Conservation (phyloP, 2,329 filamentous ascomycete species). For the Alternaria infectoria region DNA sequence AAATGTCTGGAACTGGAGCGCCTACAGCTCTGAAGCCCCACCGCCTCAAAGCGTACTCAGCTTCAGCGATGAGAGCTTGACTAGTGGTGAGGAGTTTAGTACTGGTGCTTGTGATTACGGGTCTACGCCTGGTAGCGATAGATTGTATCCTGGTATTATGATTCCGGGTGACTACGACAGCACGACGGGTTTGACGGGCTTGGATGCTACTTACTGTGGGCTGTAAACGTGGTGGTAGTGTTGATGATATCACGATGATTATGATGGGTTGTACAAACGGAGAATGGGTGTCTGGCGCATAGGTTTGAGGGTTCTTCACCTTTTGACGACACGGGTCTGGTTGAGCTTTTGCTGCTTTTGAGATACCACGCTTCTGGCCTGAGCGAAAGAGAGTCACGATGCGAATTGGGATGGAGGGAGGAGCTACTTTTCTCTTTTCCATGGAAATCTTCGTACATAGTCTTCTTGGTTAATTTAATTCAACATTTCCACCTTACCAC, state of each 20-base stretch:
- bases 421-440: neutral
- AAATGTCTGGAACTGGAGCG: slow-evolving; percentile 43
- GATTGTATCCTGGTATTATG: slow-evolving; percentile 44
- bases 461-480: neutral
- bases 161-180: slow-evolving; percentile 42
- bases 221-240: slow-evolving; percentile 16
- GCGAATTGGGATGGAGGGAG: neutral
- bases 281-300: neutral
- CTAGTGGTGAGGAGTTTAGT: slow-evolving; percentile 56
- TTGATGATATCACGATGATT: neutral
- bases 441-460: neutral
- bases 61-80: slow-evolving; percentile 66
- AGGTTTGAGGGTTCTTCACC: neutral
- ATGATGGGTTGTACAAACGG: neutral
- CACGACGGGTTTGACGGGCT: slow-evolving; percentile 38
- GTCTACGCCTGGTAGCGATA: slow-evolving; percentile 39
- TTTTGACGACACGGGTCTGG: neutral
- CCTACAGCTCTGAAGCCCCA: slow-evolving; percentile 33
- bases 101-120: slow-evolving; percentile 37
- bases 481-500: neutral
- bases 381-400: slow-evolving; percentile 13
- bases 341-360: slow-evolving; percentile 1
- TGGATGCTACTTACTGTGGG: slow-evolving; percentile 52
- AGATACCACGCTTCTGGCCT: slow-evolving; percentile 33
- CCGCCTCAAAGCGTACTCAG: slow-evolving; percentile 62